These are phyloP conservation scores for Amphicarpaea edgeworthii DNA, from an alignment of 306 rosid genomes.

Conservation along the genomic window DNA sequence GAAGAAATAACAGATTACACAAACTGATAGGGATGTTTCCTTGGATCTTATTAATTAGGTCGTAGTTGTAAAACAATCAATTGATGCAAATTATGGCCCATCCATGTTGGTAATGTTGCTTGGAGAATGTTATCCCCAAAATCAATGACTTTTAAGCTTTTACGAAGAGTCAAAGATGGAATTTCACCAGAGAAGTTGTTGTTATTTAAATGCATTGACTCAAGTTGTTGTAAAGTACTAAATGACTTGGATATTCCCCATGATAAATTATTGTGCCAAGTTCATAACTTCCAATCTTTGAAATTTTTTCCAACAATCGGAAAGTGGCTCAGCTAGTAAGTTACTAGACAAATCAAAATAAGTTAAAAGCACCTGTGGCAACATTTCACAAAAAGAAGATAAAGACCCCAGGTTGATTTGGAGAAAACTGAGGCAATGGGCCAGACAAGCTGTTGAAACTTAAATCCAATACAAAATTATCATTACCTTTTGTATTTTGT, in stretches of 20 bases:
- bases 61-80: neutral
- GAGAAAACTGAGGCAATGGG: neutral
- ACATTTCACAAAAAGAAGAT: slow-evolving; percentile 13
- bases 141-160: neutral
- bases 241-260: slow-evolving; percentile 38
- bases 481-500: neutral
- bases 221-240: neutral
- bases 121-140: neutral
- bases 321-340: slow-evolving; percentile 27
- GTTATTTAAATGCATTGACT: neutral
- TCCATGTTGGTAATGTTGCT: neutral
- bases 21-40: neutral
- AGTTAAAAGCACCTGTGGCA: rapidly evolving
- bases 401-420: neutral
- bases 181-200: neutral
- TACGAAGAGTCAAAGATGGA: neutral
- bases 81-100: neutral
- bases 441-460: slow-evolving; percentile 40
- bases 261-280: slow-evolving; percentile 29
- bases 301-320: slow-evolving; percentile 25
- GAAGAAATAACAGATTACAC: neutral
- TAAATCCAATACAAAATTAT: neutral
- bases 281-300: neutral
- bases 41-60: neutral
- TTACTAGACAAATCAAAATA: slow-evolving; percentile 19